These are phyloP conservation scores for Saccharum spontaneum DNA, from an alignment of 176 grass and related monocot genomes.

Conservation along the genomic window DNA sequence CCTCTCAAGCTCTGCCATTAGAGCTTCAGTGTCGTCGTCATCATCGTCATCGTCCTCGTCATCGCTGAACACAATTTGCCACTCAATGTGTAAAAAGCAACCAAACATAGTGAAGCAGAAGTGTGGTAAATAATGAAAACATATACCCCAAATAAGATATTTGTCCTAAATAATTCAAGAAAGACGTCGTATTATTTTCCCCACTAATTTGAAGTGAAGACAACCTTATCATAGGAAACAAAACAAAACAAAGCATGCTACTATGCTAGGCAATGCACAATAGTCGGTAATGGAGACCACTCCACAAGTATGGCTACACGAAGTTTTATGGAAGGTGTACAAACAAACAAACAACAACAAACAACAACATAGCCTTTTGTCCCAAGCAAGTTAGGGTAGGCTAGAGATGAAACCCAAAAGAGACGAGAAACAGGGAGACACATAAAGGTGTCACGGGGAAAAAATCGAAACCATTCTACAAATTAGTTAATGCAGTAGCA, in stretches of 20 bases:
- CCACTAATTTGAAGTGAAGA: neutral
- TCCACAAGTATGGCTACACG: neutral
- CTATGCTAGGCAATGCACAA: neutral
- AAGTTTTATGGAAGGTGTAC: neutral
- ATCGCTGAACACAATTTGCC: constrained; percentile 38
- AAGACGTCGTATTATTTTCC: neutral
- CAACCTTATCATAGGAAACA: neutral
- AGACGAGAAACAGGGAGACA: too few relatives aligned
- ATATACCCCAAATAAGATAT: neutral
- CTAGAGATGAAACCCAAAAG: too few relatives aligned
- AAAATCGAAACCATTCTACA: neutral
- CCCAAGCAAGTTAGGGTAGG: too few relatives aligned
- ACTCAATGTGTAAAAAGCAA: neutral
- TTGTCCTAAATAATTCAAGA: neutral
- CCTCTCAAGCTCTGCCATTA: constrained; percentile 92
- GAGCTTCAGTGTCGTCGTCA: constrained; percentile 75
- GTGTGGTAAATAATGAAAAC: neutral
- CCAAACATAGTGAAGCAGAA: neutral
- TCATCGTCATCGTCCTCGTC: constrained; percentile 52
- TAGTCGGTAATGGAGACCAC: neutral
- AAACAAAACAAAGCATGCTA: neutral
- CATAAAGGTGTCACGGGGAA: neutral
- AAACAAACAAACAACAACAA: too few relatives aligned
- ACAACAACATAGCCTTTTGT: too few relatives aligned
- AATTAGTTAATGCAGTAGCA: neutral